phyloP scores from a whole-genome alignment of 1,284 basidiomycete genomes.

The Ceratorhiza oryzae-sativae region DNA sequence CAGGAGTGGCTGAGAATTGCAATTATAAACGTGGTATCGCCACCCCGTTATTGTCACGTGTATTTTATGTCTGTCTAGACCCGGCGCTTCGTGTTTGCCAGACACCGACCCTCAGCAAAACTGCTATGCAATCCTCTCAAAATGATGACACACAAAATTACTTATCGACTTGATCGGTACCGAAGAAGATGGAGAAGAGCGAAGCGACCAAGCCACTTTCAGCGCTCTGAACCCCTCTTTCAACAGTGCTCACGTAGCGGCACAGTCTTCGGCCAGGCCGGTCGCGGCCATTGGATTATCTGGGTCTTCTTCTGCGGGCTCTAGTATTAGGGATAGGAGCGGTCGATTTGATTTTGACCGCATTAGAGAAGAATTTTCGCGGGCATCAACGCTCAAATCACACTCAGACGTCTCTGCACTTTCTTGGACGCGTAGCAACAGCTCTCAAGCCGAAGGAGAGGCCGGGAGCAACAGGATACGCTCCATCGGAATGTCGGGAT shows the following conservation, averaged over 20 bases:
- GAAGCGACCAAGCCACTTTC: conserved; percentile 1
- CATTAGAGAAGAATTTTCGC: conserved; percentile 22
- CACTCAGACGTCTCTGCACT: conserved; percentile 24
- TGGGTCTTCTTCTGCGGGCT: conserved; percentile 5
- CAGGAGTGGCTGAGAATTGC: not conserved
- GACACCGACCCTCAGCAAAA: not conserved
- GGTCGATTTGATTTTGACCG: conserved; percentile 28
- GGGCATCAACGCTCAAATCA: conserved; percentile 1
- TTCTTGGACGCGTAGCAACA: conserved; percentile 28
- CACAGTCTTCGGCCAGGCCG: conserved; percentile 23
- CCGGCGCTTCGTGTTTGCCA: not conserved
- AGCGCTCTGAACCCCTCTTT: conserved; percentile 7
- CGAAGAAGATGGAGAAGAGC: conserved; percentile 14
- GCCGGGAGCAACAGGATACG: not conserved
- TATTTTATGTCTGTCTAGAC: not conserved
- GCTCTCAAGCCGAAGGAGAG: conserved; percentile 14
- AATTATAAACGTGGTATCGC: not conserved
- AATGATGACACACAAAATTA: conserved; percentile 5
- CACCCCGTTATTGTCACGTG: not conserved
- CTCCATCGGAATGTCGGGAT: not conserved
- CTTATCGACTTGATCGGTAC: conserved; percentile 33
- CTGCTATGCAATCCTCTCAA: conserved; percentile 4
- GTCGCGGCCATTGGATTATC: not conserved
- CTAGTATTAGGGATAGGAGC: conserved; percentile 25
- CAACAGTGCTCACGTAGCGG: conserved; percentile 21